Conservation (phyloP, 129 eudicot genomes). For the Lactuca saligna region DNA sequence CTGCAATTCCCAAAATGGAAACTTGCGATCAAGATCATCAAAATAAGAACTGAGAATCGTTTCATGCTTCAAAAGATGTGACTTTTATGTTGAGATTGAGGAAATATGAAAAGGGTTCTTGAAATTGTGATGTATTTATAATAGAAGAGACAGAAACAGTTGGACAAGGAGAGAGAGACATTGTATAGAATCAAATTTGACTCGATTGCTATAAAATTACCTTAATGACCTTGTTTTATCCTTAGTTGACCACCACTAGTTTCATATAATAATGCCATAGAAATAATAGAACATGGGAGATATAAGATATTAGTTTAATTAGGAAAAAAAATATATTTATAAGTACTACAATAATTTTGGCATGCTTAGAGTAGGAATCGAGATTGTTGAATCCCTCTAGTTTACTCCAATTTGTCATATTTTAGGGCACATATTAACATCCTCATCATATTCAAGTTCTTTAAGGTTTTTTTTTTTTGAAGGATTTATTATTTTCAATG, state of each 20-base stretch:
- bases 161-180: constrained; percentile 29
- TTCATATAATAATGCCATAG: constrained; percentile 16
- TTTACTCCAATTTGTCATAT: constrained; percentile 20
- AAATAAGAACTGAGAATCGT: constrained; percentile 18
- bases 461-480: not conserved
- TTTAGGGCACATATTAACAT: not conserved
- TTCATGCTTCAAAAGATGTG: constrained; percentile 22
- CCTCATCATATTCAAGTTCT: not conserved
- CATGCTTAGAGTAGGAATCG: constrained; percentile 28
- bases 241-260: constrained; percentile 36
- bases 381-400: constrained; percentile 18
- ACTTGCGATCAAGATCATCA: constrained; percentile 32
- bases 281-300: constrained; percentile 20
- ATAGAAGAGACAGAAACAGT: constrained; percentile 29
- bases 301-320: constrained; percentile 19
- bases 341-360: constrained; percentile 9
- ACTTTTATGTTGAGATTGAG: constrained; percentile 4
- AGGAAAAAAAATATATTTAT: not conserved
- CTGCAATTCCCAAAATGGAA: constrained; percentile 33
- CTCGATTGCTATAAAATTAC: constrained; percentile 24
- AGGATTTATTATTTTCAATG: not conserved
- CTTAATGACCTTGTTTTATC: constrained; percentile 31
- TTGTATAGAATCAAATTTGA: constrained; percentile 29
- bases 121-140: constrained; percentile 26
- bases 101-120: constrained; percentile 32